Evolutionary conservation across 495 filamentous ascomycete genomes (phyloP).

Genomic region (Daldinia grandis): DNA sequence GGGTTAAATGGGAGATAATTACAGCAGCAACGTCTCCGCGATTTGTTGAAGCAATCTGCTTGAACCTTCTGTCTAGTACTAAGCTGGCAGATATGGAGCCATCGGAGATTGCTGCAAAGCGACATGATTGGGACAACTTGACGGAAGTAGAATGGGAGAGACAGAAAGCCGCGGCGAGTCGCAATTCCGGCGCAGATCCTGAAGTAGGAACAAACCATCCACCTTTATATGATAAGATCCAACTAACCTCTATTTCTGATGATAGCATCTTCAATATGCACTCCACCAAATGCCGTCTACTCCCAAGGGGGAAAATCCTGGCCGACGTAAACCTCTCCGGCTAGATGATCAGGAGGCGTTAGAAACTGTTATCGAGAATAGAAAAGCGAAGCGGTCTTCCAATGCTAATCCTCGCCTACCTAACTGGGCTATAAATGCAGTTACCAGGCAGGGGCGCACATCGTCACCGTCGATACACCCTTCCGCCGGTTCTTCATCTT

Average conservation of each 20-base stretch:
- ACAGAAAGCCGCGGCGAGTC: background rate
- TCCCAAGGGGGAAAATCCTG: constrained; percentile 5
- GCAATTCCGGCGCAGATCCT: constrained; percentile 12
- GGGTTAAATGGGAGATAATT: constrained; percentile 12
- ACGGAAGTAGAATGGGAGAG: constrained; percentile 17
- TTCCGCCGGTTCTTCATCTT: background rate
- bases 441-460: constrained; percentile 33
- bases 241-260: constrained; percentile 13
- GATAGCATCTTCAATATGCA: constrained; percentile 36
- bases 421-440: constrained; percentile 38
- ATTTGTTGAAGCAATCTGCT: constrained; percentile 32
- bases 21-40: constrained; percentile 10
- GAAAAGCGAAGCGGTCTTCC: constrained; percentile 32
- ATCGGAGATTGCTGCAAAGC: background rate
- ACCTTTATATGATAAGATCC: constrained; percentile 2
- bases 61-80: constrained; percentile 14
- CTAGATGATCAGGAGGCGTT: constrained; percentile 40
- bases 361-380: constrained; percentile 38
- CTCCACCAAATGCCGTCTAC: constrained; percentile 17
- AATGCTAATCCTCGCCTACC: constrained; percentile 36
- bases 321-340: constrained; percentile 28
- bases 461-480: constrained; percentile 16
- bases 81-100: constrained; percentile 22
- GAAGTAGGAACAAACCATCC: constrained; percentile 32
- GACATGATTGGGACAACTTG: constrained; percentile 7